Percentiles rank a stretch among this genome's conserved stretches.
phyloP scores from a whole-genome alignment of 441 rosid genomes.

The Jatropha multifida region DNA sequence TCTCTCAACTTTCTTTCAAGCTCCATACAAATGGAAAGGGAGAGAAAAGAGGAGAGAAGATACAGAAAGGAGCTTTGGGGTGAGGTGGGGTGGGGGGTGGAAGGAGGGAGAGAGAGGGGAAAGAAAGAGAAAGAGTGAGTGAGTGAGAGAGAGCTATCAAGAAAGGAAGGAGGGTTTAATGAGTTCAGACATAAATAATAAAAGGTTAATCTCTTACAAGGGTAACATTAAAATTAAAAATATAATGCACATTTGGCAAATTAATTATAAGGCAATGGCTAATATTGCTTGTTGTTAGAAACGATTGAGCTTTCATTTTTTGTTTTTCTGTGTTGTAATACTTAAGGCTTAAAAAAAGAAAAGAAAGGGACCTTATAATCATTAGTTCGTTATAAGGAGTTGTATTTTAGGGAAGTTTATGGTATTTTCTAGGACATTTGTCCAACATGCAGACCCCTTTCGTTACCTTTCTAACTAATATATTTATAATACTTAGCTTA shows the following conservation, averaged over 20 bases:
- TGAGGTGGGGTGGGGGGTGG: no score
- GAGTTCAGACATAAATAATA: slow-evolving; percentile 2
- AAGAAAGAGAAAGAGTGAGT: neutral
- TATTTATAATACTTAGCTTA: no score
- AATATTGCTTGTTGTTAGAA: slow-evolving; percentile 34
- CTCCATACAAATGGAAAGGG: slow-evolving; percentile 39
- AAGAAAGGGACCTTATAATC: slow-evolving; percentile 21
- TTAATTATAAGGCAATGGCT: slow-evolving; percentile 29
- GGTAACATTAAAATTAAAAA: slow-evolving; percentile 11
- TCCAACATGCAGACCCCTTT: slow-evolving; percentile 9
- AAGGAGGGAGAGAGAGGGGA: neutral
- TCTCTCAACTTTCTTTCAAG: slow-evolving; percentile 33
- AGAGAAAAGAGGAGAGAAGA: neutral
- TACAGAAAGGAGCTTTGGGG: no score
- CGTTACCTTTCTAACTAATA: neutral
- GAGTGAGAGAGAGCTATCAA: slow-evolving; percentile 9
- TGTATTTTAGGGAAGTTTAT: slow-evolving; percentile 21
- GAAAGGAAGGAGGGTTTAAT: slow-evolving; percentile 37
- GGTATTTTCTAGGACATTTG: slow-evolving; percentile 15
- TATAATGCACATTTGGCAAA: slow-evolving; percentile 28
- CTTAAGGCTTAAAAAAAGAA: neutral
- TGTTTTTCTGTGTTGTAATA: neutral
- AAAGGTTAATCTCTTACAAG: neutral
- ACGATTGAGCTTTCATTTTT: slow-evolving; percentile 26
- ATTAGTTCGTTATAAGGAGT: slow-evolving; percentile 32